A percentile compares a stretch with the other conserved stretches of the same genome.
phyloP scores from a whole-genome alignment of 148 eudicot species.

The Dysphania ambrosioides region DNA sequence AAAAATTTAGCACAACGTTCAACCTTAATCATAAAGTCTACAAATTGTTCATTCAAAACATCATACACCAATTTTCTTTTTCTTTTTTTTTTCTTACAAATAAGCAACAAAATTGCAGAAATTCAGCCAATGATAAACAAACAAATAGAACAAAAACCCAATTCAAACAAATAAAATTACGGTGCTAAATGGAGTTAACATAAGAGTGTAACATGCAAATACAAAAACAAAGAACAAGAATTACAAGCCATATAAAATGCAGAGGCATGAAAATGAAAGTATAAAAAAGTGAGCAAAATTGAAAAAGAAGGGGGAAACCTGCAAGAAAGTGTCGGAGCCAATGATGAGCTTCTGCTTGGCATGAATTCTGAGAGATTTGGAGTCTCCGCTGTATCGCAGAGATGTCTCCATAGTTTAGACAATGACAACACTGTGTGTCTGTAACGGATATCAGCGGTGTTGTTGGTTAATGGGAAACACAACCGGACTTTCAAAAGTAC shows the following conservation, averaged over 20 bases:
- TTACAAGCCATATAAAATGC: not conserved
- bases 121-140: not conserved
- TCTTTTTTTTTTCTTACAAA: too few relatives aligned
- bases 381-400: slow-evolving; percentile 56
- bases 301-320: slow-evolving; percentile 34
- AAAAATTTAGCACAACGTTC: not conserved
- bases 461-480: too few relatives aligned
- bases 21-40: too few relatives aligned
- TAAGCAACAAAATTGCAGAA: not conserved
- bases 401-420: slow-evolving; percentile 99
- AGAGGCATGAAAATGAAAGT: not conserved
- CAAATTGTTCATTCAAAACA: not conserved
- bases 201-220: not conserved
- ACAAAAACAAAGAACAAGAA: not conserved
- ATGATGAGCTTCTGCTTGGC: slow-evolving; percentile 73
- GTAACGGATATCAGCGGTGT: too few relatives aligned
- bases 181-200: not conserved
- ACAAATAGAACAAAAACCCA: not conserved
- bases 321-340: slow-evolving; percentile 43
- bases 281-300: not conserved
- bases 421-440: too few relatives aligned
- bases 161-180: not conserved
- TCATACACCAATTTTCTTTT: not conserved
- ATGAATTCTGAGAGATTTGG: slow-evolving; percentile 63
- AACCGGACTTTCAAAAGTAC: too few relatives aligned